These are phyloP conservation scores for Pelargonium myrrhifolium DNA, from an alignment of 441 rosid species.

Conservation along the genomic window DNA sequence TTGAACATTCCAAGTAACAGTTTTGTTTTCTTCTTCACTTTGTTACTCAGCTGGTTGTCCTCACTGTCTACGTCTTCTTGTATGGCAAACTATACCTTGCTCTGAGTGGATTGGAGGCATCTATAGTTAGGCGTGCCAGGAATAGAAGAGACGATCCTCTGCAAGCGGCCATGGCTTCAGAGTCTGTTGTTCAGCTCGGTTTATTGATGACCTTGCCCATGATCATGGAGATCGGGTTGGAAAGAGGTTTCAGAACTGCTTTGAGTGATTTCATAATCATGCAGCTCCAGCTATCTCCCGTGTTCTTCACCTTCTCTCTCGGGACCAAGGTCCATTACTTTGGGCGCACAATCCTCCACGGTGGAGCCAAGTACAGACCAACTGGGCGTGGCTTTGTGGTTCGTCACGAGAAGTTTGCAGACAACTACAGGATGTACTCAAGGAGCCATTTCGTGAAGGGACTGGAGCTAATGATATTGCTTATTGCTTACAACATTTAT, in stretches of 20 bases:
- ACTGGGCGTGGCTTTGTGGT: conserved; percentile 98
- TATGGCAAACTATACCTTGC: conserved; percentile 80
- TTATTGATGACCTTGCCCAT: conserved; percentile 72
- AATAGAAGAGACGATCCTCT: conserved; percentile 59
- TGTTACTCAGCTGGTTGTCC: conserved; percentile 56
- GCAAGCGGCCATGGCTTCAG: conserved; percentile 86
- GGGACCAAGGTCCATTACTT: conserved; percentile 85
- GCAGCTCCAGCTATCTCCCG: conserved; percentile 90
- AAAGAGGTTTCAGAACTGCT: conserved; percentile 90
- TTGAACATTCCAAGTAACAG: neutral
- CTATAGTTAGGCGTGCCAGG: conserved; percentile 58
- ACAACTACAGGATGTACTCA: conserved; percentile 88
- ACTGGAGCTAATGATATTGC: conserved; percentile 63
- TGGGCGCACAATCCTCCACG: conserved; percentile 85
- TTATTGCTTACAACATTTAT: conserved; percentile 58
- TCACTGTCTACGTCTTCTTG: conserved; percentile 64
- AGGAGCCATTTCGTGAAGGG: conserved; percentile 93
- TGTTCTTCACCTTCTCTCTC: conserved; percentile 90
- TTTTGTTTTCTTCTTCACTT: neutral
- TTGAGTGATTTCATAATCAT: conserved; percentile 68
- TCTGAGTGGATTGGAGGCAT: conserved; percentile 78
- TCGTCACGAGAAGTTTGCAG: conserved; percentile 89
- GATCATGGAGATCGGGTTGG: conserved; percentile 95
- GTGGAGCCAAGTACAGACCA: conserved; percentile 93
- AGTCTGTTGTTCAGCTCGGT: conserved; percentile 80